These are phyloP conservation scores for Globisporangium alternatum DNA, from an alignment of 352 stramenopile genomes.

Conservation along the genomic window DNA sequence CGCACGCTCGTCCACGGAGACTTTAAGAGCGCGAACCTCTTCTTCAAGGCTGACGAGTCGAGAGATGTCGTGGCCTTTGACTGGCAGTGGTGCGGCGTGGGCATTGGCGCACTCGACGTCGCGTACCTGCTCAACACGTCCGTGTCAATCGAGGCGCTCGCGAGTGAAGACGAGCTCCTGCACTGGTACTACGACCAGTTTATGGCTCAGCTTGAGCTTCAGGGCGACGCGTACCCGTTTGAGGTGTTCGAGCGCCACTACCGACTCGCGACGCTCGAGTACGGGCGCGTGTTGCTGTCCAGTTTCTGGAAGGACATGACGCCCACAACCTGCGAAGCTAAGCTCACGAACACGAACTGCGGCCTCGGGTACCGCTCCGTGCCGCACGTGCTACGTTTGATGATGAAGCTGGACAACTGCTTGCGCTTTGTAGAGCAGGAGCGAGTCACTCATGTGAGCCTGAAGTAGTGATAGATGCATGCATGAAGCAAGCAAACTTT, in stretches of 20 bases:
- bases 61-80: constrained; percentile 60
- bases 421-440: constrained; percentile 38
- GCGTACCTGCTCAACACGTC: constrained; percentile 72
- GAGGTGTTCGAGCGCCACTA: constrained; percentile 54
- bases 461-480: neutral
- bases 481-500: too few species aligned
- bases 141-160: constrained; percentile 44
- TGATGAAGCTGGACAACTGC: constrained; percentile 39
- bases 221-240: constrained; percentile 37
- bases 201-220: neutral
- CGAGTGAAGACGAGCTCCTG: constrained; percentile 34
- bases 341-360: constrained; percentile 54
- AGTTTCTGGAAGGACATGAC: constrained; percentile 63
- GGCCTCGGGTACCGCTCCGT: constrained; percentile 68
- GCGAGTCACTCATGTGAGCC: constrained; percentile 9
- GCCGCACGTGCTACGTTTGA: constrained; percentile 58
- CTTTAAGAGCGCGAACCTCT: constrained; percentile 73
- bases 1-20: constrained; percentile 63
- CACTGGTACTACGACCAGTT: constrained; percentile 56
- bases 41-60: constrained; percentile 39
- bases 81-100: constrained; percentile 69
- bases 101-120: constrained; percentile 60
- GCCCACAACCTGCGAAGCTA: constrained; percentile 34
- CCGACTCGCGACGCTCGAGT: constrained; percentile 59
- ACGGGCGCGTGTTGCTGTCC: constrained; percentile 55